Base-by-base conservation (phyloP, 148 eudicot genomes). In the Vaccinium myrtillus region DNA sequence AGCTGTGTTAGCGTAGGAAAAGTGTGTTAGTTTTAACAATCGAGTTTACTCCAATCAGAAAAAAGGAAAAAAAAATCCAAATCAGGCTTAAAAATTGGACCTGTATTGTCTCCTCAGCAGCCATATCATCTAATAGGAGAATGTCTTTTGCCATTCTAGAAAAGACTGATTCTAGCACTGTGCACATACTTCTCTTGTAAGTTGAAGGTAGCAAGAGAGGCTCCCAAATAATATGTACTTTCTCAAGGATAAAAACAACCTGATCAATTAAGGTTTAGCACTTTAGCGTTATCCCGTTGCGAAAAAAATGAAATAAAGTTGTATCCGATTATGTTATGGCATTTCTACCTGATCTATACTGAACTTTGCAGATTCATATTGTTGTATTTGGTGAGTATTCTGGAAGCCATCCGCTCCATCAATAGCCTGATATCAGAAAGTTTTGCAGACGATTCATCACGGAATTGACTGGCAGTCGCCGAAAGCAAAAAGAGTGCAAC, bases 351-450 rank as follows among this genome's bases (percentile, higher is more conserved):
- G 99, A 82, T 97, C 99, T 61, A 97, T 86, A 76, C 96, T 88
- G 77, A 97, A 94, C 83, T 97, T 94, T 74, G 98, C 94, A 88
- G 98, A 93, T 85, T 95, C 96, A 53, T 86, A 94, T 83, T 92
- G 91, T 50, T 90, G 89, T 80, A 86, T 90, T 88, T 93, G 93
- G 90, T 97, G 98, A 82, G 99, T 95, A 87, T 97, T 97, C 84
- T 95, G 98, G 87, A 94, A 97, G 83, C 99, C 99, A 87, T 97
- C 92, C 75, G 98, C 99, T 39, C 95, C 97, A 90, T 97, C 99
- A 78, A 95, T 85, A 78, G 95, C 99, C 99, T 96, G 83, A 81
- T 84, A 84, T 48, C 78, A 78, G 56, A 58, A 70, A 46, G 84
- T 75, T 83, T 54, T 19, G 63, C 80, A 21, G 70, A 49, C 16